Base-by-base conservation (phyloP, 306 rosid genomes). In the Argentina anserina region DNA sequence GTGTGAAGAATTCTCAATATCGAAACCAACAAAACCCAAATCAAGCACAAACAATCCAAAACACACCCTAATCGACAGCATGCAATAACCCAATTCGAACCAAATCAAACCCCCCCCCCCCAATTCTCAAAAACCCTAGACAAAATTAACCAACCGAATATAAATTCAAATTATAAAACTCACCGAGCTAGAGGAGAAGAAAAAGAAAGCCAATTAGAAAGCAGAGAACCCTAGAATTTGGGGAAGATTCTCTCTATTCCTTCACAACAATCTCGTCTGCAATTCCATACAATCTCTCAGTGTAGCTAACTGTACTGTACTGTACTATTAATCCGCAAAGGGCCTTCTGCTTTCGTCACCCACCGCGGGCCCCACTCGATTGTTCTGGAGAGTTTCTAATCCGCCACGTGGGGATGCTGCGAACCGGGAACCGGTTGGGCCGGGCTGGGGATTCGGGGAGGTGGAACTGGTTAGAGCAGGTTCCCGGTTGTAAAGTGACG, bases 211-310 rank as follows among this genome's bases (percentile, higher is more conserved):
- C 76, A 80, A 75, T 75, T 7, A 20, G 50, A 43, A 78, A 45
- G 28, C 11, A 34, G 31, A 69, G 72, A 78, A 80, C 88, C 84
- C 91, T 84, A 83, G 73, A 78, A 49, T 74, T 81, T 83, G 77
- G 82, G 77, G 86, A 86, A 73, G 86, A 88, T 74, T 81, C 77
- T 81, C 84, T n/a, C n/a, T n/a, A n/a, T n/a, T n/a, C n/a, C n/a
- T n/a, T n/a, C n/a, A n/a, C n/a, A n/a, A 75, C 18, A 89, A 82
- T 82, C 85, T 83, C 4, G 73, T 60, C 86, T 75, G 72, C 81
- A 78, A 73, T 60, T 74, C 78, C 76, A 43, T 34, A 17, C 10
- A 52, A 53, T 66, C 69, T 20, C 75, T 61, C 21, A 34, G 25
- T 23, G 45, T 31, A 9, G 15, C 3, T 0, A 49, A 74, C 73